phyloP scores from a whole-genome alignment of 2,329 filamentous ascomycete species.

The Hypoxylon sp. region DNA sequence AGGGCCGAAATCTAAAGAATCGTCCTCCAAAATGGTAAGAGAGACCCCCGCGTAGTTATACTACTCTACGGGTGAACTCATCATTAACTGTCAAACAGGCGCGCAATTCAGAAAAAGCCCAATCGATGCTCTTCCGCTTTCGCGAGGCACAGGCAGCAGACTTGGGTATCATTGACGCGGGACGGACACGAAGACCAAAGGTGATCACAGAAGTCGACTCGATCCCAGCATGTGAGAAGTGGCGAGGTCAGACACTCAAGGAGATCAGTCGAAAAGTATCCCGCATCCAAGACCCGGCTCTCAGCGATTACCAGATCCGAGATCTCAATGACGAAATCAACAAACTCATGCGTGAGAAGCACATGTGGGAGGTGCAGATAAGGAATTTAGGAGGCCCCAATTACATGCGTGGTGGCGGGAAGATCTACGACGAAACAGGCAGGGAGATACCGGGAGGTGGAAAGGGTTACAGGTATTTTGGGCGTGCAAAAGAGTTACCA shows the following conservation, averaged over 20 bases:
- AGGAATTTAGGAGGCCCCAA: slow-evolving; percentile 96
- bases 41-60: not conserved
- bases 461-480: slow-evolving; percentile 96
- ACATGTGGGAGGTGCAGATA: slow-evolving; percentile 99
- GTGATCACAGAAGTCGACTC: slow-evolving; percentile 88
- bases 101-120: slow-evolving; percentile 97
- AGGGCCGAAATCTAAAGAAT: not conserved
- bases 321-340: slow-evolving; percentile 99
- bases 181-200: slow-evolving; percentile 90
- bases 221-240: slow-evolving; percentile 93
- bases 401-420: slow-evolving; percentile 86
- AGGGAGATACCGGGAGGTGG: slow-evolving; percentile 80
- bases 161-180: slow-evolving; percentile 94
- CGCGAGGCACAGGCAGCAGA: slow-evolving; percentile 83
- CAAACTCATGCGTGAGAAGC: slow-evolving; percentile 98
- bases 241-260: slow-evolving; percentile 97
- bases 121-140: slow-evolving; percentile 99
- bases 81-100: slow-evolving; percentile 69
- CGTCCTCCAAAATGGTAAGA: slow-evolving; percentile 51
- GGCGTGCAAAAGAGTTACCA: slow-evolving; percentile 87
- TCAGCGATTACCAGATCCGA: slow-evolving; percentile 97
- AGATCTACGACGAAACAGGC: slow-evolving; percentile 81
- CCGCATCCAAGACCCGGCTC: slow-evolving; percentile 89
- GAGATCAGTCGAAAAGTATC: slow-evolving; percentile 98
- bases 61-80: not conserved